phyloP scores from a whole-genome alignment of 352 stramenopile species.

The Pythium phragmiticola region DNA sequence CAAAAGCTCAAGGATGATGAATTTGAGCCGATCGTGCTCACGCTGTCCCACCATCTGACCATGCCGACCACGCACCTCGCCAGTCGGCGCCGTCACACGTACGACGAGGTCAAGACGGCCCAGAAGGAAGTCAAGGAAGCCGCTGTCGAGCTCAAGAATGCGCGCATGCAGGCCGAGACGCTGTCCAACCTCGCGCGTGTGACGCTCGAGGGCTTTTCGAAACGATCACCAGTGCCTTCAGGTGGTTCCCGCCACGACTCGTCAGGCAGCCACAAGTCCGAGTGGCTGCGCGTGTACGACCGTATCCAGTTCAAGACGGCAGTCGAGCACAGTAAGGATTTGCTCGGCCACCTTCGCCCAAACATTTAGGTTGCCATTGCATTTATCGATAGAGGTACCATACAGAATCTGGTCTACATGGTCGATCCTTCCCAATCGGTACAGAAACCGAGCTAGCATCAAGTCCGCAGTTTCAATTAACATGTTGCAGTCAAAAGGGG shows the following conservation, averaged over 20 bases:
- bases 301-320: constrained; percentile 62
- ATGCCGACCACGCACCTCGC: constrained; percentile 42
- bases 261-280: constrained; percentile 24
- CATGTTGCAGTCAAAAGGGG: no score
- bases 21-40: constrained; percentile 48
- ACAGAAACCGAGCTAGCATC: no score
- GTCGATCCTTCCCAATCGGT: no score
- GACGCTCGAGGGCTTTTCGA: constrained; percentile 64
- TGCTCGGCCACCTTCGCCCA: constrained; percentile 24
- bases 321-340: constrained; percentile 63
- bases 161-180: constrained; percentile 66
- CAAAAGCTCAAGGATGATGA: constrained; percentile 73
- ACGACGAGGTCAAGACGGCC: constrained; percentile 74
- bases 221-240: constrained; percentile 9
- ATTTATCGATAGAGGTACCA: no score
- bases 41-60: constrained; percentile 25
- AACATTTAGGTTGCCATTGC: not conserved
- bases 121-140: constrained; percentile 72
- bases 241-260: constrained; percentile 3
- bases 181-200: constrained; percentile 70
- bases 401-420: no score
- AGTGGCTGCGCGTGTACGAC: constrained; percentile 69
- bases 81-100: constrained; percentile 72
- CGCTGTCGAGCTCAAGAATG: constrained; percentile 70
- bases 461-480: not conserved